Base-by-base conservation (phyloP, 2,329 filamentous ascomycete species). In the Botrytis aclada region DNA sequence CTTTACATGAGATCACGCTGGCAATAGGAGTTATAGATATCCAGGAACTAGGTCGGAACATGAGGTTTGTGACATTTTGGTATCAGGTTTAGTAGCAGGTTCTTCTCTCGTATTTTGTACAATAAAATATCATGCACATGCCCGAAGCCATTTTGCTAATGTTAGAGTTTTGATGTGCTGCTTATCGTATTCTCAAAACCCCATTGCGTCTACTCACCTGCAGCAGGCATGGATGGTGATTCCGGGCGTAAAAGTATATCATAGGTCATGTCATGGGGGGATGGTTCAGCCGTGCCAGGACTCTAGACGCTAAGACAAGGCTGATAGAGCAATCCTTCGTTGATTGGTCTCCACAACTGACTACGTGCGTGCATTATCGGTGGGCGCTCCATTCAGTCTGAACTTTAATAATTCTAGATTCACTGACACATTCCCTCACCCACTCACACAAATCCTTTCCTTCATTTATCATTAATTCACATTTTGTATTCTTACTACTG, bases 21-120 rank as follows among this genome's bases (percentile, higher is more conserved):
- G 51, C 25, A 56, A 56, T 41, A 41, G 64, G 47, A 54, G 64
- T 67, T 67, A 54, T 67, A 39, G 34, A 67, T 39, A 54, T 54
- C 45, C 39, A 32, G 64, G 64, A 41, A 14, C 41, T 8, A 6
- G 65, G 65, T 67, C 14, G 47, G n/a, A 41, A 56, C 47, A 41
- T 41, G 65, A 67, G 34, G 47, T 41, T 67, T 56, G 47, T 41
- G 47, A 67, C 34, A 32, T 32, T 39, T 25, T 29, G 25, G 29
- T 56, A 51, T 22, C 20, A 29, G 65, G 34, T 4, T n/a, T 41
- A 25, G 47, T 58, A 20, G 16, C 65, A 25, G n/a, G 34, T 54
- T 47, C 8, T 66, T 39, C 14, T 47, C 41, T 67, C 20, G 16
- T 41, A 9, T 29, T 41, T n/a, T 67, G 34, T 67, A 56, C n/a